Evolutionary conservation across 192 early-diverging fungal genomes (phyloP), one percentile per base, ranked within the genome.

Genomic region (Coemansia sp.): DNA sequence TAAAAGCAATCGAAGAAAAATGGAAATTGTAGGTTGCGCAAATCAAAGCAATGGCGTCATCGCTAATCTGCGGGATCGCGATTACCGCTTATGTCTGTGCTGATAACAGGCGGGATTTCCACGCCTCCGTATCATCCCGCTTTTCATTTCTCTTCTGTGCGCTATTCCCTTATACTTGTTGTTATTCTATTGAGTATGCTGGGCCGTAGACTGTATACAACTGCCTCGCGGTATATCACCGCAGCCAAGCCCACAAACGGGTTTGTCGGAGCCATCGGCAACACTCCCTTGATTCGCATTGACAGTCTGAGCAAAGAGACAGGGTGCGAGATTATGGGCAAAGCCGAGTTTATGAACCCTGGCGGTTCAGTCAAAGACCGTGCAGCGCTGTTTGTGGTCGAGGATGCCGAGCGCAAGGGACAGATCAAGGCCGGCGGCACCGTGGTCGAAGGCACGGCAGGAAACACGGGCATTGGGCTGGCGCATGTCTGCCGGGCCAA

Each of bases 271-370:
- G 92, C 92, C 23, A 86, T 96, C 52, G 94, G 94, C 43, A 94
- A 96, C 77, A 95, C 94, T 0, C 94, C 94, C 22, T 77, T 96
- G 88, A 87, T 93, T 58, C 87, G 87, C 17, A 80, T 94, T 60
- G 84, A 84, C 65, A 81, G 70, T 49, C 32, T 90, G 62, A 89
- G 88, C 72, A 70, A 87, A 47, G 88, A 91, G 65, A 91, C 89
- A 4, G 93, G 94, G 32, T 89, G 90, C 73, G 86, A 94, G 45
- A 93, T 98, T 60, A 83, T 90, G 49, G 94, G 88, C 63, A 98
- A 97, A 83, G 93, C 94, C 51, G 96, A 98, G 84, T 96, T 90
- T 75, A 93, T 95, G 94, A 97, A 98, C 80, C 95, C 95, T 5
- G 92, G 93, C 37, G 95, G 95, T 2, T 93, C 91, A 15, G 94